Evolutionary conservation across 23 red algal genomes (phyloP).

Genomic region (Agarophyton chilense): DNA sequence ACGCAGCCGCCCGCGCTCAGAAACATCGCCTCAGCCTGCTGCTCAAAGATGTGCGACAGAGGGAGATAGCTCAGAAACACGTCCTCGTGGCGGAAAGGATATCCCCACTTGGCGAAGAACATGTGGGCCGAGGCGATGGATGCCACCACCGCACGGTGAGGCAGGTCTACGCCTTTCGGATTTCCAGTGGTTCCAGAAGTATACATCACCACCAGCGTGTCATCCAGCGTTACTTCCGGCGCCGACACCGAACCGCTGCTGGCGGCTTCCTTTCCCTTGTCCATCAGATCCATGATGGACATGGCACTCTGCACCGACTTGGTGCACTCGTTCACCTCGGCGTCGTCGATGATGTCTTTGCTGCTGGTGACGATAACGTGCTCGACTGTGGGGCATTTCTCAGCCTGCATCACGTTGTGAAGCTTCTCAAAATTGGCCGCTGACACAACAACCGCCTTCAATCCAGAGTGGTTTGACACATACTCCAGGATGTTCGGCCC

Average conservation of each 20-base stretch:
- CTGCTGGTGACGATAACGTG: conserved; percentile 36
- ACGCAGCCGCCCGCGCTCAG: conserved; percentile 67
- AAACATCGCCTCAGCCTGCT: conserved; percentile 81
- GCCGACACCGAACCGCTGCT: background rate
- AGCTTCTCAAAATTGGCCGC: conserved; percentile 47
- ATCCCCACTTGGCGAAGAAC: conserved; percentile 70
- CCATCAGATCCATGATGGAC: conserved; percentile 31
- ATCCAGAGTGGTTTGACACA: conserved; percentile 82
- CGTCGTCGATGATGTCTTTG: conserved; percentile 22
- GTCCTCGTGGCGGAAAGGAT: conserved; percentile 46
- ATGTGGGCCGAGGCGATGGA: conserved; percentile 59
- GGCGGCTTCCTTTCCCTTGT: conserved; percentile 25
- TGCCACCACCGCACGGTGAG: conserved; percentile 71
- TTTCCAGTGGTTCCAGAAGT: conserved; percentile 95
- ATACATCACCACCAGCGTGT: conserved; percentile 91
- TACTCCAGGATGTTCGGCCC: conserved; percentile 86
- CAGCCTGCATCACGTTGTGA: background rate
- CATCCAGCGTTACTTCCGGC: conserved; percentile 41
- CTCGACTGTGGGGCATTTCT: conserved; percentile 13
- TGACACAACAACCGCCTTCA: conserved; percentile 73
- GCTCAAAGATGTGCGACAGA: conserved; percentile 95
- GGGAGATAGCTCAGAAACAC: conserved; percentile 83
- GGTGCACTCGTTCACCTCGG: background rate
- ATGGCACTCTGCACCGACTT: background rate
- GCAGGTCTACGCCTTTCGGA: conserved; percentile 90